Evolutionary conservation across 768 basidiomycete species (phyloP).

Genomic region (Fomitopsis pulvina): DNA sequence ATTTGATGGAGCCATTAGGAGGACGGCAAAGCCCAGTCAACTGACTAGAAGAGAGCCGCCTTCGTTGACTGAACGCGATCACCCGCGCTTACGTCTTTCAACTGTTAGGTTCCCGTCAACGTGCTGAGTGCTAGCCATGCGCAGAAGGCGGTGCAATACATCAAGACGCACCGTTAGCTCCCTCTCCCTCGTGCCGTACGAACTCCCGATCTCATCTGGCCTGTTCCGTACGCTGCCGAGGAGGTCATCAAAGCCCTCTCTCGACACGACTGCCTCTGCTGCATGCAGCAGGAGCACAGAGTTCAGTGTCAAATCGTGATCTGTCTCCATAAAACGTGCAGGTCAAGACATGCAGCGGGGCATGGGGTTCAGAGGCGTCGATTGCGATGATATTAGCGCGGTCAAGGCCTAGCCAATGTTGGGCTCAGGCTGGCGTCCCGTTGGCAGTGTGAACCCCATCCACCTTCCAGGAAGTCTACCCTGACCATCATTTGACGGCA

Average conservation of each 20-base stretch:
- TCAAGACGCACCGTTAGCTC: conserved; percentile 57
- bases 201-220: conserved; percentile 82
- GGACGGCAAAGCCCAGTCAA: neutral
- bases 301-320: conserved; percentile 75
- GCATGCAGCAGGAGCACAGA: conserved; percentile 75
- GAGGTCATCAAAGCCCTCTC: conserved; percentile 75
- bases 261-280: conserved; percentile 61
- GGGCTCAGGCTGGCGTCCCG: conserved; percentile 1
- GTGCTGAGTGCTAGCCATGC: neutral
- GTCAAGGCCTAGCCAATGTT: conserved; percentile 45
- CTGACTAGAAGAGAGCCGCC: neutral
- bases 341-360: conserved; percentile 7
- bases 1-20: too few species aligned
- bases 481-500: conserved; percentile 81
- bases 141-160: neutral
- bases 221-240: conserved; percentile 67
- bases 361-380: conserved; percentile 34
- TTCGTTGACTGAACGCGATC: conserved; percentile 45
- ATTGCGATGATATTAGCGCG: conserved; percentile 70
- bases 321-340: conserved; percentile 36
- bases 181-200: conserved; percentile 71
- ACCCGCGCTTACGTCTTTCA: conserved; percentile 34
- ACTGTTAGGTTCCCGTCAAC: conserved; percentile 18
- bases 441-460: conserved; percentile 13
- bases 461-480: conserved; percentile 75